Evolutionary conservation across 306 rosid genomes (phyloP).

Genomic region (Acacia acuminata): DNA sequence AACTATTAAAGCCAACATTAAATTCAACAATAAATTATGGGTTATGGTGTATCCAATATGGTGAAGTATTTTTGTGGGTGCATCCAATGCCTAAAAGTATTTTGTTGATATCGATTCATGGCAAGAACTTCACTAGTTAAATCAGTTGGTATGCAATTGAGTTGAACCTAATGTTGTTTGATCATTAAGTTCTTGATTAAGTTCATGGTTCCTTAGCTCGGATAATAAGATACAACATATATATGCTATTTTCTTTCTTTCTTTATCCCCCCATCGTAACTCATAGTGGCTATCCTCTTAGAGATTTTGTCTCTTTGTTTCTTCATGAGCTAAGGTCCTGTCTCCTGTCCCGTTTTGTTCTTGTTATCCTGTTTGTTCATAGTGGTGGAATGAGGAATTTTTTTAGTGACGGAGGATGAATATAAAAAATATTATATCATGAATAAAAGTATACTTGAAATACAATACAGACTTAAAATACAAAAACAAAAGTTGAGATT

Average conservation of each 20-base stretch:
- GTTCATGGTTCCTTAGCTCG: not conserved
- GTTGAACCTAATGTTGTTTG: not conserved
- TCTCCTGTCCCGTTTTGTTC: not conserved
- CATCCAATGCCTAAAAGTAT: too few relatives aligned
- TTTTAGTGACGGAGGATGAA: too few relatives aligned
- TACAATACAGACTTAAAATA: too few relatives aligned
- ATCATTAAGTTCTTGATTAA: not conserved
- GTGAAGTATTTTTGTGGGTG: too few relatives aligned
- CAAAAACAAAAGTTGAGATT: too few relatives aligned
- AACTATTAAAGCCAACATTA: too few relatives aligned
- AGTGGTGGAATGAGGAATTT: too few relatives aligned
- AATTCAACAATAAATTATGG: too few relatives aligned
- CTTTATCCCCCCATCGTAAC: not conserved
- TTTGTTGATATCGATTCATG: not conserved
- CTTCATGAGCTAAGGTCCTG: not conserved
- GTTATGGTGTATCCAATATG: too few relatives aligned
- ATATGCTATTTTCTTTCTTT: not conserved
- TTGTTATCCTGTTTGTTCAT: not conserved
- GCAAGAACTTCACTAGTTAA: not conserved
- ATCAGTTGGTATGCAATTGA: not conserved
- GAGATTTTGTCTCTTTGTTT: not conserved
- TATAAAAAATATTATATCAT: too few relatives aligned
- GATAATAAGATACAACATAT: not conserved
- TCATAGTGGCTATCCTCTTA: not conserved
- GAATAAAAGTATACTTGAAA: too few relatives aligned